Conservation (phyloP, 2,329 filamentous ascomycete genomes). For the Fusarium neocosmosporiellum region DNA sequence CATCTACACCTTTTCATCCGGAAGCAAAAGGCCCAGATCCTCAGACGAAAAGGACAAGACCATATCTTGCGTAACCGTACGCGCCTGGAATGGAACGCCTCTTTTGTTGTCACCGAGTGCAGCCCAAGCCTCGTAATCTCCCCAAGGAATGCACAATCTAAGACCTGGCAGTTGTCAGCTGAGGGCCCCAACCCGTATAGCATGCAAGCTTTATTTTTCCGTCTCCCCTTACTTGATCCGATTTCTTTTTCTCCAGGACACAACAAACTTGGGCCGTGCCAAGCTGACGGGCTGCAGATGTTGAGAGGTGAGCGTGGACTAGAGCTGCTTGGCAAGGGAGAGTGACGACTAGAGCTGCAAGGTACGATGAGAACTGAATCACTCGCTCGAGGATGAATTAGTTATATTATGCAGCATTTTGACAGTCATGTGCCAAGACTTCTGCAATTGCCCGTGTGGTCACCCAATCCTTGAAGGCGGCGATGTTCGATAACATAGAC, state of each 20-base stretch:
- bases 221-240: neutral
- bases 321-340: neutral
- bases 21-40: conserved; percentile 11
- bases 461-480: neutral
- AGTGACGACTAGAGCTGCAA: neutral
- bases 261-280: neutral
- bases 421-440: neutral
- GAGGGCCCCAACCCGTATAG: neutral
- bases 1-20: neutral
- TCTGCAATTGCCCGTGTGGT: neutral
- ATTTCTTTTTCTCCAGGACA: neutral
- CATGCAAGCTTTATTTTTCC: neutral
- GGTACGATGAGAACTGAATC: neutral
- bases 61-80: neutral
- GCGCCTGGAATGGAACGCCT: conserved; percentile 16
- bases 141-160: conserved; percentile 26
- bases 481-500: neutral
- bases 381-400: neutral
- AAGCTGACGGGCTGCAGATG: neutral
- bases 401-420: neutral
- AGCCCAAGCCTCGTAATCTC: conserved; percentile 20
- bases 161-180: conserved; percentile 12
- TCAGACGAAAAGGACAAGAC: neutral
- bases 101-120: neutral
- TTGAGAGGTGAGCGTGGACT: neutral